Percentiles rank a stretch among this genome's conserved stretches.
Conservation (phyloP, 345 rosid species). For the Gossypium thurberi region DNA sequence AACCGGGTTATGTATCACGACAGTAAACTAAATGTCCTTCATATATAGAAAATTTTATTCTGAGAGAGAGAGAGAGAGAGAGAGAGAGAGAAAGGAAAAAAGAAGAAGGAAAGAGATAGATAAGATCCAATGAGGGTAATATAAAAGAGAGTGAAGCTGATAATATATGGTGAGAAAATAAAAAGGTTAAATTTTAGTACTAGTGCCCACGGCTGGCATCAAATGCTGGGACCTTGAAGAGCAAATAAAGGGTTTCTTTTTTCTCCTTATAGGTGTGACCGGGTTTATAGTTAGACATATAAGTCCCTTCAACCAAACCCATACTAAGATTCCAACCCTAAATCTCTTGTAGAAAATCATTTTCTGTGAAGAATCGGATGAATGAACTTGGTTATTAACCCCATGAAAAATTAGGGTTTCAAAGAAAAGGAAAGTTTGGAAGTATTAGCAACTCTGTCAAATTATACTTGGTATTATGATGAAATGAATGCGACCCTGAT, state of each 20-base stretch:
- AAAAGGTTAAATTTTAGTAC: not conserved
- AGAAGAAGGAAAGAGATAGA: slow-evolving; percentile 5
- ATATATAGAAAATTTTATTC: not conserved
- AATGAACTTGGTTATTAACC: not conserved
- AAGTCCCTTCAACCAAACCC: not conserved
- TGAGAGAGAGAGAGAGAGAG: slow-evolving; percentile 13
- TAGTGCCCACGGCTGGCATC: slow-evolving; percentile 23
- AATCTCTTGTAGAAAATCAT: not conserved
- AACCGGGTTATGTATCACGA: slow-evolving; percentile 28
- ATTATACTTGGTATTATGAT: slow-evolving; percentile 10
- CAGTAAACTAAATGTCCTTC: slow-evolving; percentile 18
- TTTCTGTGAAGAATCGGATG: not conserved
- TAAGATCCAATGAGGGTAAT: slow-evolving; percentile 14
- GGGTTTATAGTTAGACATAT: slow-evolving; percentile 7
- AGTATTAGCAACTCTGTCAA: slow-evolving; percentile 7
- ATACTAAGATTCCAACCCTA: not conserved
- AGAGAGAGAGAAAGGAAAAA: not conserved
- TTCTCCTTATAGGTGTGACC: slow-evolving; percentile 5
- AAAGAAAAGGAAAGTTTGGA: slow-evolving; percentile 6
- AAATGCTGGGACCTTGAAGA: slow-evolving; percentile 43
- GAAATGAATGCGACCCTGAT: slow-evolving; percentile 19
- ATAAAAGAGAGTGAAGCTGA: slow-evolving; percentile 8
- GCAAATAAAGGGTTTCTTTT: slow-evolving; percentile 6
- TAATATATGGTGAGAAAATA: slow-evolving; percentile 7
- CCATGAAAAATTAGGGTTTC: slow-evolving; percentile 19